phyloP scores from a whole-genome alignment of 2,329 filamentous ascomycete genomes.

The Exophiala calicioides region DNA sequence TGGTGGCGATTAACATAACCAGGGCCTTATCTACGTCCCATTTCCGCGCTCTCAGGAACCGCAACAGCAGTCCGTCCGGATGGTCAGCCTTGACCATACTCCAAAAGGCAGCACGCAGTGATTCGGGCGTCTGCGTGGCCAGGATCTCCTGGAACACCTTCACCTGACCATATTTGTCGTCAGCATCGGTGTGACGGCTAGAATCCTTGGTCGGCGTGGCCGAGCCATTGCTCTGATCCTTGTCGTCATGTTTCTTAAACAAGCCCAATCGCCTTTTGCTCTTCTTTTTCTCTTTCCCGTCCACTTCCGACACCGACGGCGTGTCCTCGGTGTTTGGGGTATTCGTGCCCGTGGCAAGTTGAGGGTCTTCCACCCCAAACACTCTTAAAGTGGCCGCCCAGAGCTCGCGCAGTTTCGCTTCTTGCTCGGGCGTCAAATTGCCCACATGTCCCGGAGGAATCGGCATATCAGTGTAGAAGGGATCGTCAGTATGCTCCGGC shows the following conservation, averaged over 20 bases:
- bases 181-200: slow-evolving; percentile 51
- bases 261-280: slow-evolving; percentile 74
- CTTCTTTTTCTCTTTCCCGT: slow-evolving; percentile 56
- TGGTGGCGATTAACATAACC: slow-evolving; percentile 90
- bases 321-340: slow-evolving; percentile 30
- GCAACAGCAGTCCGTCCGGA: slow-evolving; percentile 78
- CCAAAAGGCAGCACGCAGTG: slow-evolving; percentile 82
- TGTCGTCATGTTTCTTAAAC: slow-evolving; percentile 59
- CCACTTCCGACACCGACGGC: slow-evolving; percentile 31
- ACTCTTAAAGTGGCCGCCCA: slow-evolving; percentile 77
- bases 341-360: slow-evolving; percentile 20
- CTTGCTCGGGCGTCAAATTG: slow-evolving; percentile 85
- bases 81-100: slow-evolving; percentile 93
- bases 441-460: slow-evolving; percentile 69
- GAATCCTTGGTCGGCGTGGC: slow-evolving; percentile 42
- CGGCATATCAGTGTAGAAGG: slow-evolving; percentile 30
- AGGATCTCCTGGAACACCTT: slow-evolving; percentile 84
- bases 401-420: slow-evolving; percentile 82
- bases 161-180: slow-evolving; percentile 91
- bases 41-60: slow-evolving; percentile 85
- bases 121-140: slow-evolving; percentile 72
- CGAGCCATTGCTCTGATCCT: slow-evolving; percentile 38
- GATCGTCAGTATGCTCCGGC: slow-evolving; percentile 11
- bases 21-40: slow-evolving; percentile 95
- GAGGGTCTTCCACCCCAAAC: slow-evolving; percentile 59